phyloP scores from a whole-genome alignment of 305 asterid species.

The Solanum chacoense region DNA sequence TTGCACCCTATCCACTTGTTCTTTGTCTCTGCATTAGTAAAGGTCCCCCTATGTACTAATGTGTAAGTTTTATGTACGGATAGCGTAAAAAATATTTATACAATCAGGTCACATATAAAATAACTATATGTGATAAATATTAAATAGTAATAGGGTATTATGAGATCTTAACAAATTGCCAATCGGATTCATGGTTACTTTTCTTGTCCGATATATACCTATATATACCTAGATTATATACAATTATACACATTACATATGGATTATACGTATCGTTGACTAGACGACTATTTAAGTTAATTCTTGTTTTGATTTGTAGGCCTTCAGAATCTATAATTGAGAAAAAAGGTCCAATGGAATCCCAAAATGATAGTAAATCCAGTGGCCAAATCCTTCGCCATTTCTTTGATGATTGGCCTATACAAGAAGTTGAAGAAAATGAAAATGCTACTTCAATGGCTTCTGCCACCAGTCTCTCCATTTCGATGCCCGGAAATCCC shows the following conservation, averaged over 20 bases:
- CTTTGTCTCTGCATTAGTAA: background rate
- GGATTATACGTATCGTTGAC: background rate
- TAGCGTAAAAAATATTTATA: background rate
- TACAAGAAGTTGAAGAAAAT: constrained; percentile 34
- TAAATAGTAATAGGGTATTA: background rate
- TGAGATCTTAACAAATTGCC: background rate
- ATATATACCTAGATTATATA: background rate
- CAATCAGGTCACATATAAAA: background rate
- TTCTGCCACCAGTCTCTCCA: constrained; percentile 45
- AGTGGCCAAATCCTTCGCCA: constrained; percentile 36
- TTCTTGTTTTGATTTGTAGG: constrained; percentile 24
- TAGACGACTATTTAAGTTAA: background rate
- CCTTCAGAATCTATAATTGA: constrained; percentile 18
- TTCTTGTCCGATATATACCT: background rate
- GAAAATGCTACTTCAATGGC: constrained; percentile 15
- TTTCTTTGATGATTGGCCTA: constrained; percentile 84
- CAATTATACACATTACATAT: background rate
- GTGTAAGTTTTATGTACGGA: background rate
- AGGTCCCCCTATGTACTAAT: background rate
- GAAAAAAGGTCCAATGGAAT: constrained; percentile 20
- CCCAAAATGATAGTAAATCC: constrained; percentile 18
- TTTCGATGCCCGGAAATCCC: constrained; percentile 45
- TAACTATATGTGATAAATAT: background rate
- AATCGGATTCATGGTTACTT: background rate
- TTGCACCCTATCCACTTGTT: constrained; percentile 13